Percentiles rank a stretch among this genome's conserved stretches.
Evolutionary conservation across 495 filamentous ascomycete genomes (phyloP).

Genomic region (Penicillium chermesinum): DNA sequence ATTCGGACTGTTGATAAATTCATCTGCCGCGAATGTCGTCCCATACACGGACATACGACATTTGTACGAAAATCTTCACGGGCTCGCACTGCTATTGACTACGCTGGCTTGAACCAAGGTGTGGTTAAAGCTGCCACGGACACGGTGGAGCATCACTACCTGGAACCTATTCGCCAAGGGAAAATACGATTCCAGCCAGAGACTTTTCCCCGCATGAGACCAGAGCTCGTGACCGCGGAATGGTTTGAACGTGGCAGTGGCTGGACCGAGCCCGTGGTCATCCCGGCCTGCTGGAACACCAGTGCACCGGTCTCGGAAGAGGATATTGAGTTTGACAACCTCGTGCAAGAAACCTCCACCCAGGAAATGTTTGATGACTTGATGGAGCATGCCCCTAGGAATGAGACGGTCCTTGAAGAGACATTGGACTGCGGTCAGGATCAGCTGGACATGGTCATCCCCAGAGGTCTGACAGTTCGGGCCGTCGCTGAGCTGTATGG

Average conservation of each 20-base stretch:
- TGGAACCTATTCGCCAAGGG: slow-evolving; percentile 65
- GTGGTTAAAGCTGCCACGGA: slow-evolving; percentile 64
- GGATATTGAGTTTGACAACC: slow-evolving; percentile 24
- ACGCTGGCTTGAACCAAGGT: slow-evolving; percentile 70
- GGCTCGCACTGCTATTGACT: slow-evolving; percentile 68
- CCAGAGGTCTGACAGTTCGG: slow-evolving; percentile 60
- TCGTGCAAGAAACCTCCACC: slow-evolving; percentile 33
- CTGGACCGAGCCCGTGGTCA: slow-evolving; percentile 68
- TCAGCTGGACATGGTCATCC: slow-evolving; percentile 69
- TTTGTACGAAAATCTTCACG: slow-evolving; percentile 59
- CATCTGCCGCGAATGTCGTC: slow-evolving; percentile 57
- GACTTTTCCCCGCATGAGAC: slow-evolving; percentile 60
- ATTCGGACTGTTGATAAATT: slow-evolving; percentile 69
- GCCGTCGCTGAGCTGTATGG: slow-evolving; percentile 64
- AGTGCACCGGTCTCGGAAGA: slow-evolving; percentile 33
- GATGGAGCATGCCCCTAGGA: slow-evolving; percentile 34
- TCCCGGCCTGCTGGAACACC: slow-evolving; percentile 64
- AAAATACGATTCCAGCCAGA: slow-evolving; percentile 59
- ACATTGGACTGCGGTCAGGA: slow-evolving; percentile 60
- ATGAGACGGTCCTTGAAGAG: slow-evolving; percentile 37
- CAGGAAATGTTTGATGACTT: slow-evolving; percentile 47
- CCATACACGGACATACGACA: slow-evolving; percentile 59
- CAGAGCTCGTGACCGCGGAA: slow-evolving; percentile 62
- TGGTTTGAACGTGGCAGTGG: slow-evolving; percentile 61
- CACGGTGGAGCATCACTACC: slow-evolving; percentile 67